phyloP scores from a whole-genome alignment of 2,329 filamentous ascomycete genomes.

The Akanthomyces lecanii region DNA sequence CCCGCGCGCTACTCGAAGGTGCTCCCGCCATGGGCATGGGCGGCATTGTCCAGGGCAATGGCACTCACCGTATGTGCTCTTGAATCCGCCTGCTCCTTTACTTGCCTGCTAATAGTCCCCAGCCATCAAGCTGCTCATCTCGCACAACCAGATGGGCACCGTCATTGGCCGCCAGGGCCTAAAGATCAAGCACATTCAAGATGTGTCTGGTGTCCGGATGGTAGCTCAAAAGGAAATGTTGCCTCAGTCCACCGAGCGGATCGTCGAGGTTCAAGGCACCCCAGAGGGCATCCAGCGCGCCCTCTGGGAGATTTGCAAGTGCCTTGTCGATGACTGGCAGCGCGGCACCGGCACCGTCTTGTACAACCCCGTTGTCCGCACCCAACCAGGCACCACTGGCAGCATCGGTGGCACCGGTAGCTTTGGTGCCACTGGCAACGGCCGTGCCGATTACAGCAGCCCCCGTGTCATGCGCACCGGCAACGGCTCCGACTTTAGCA shows the following conservation, averaged over 20 bases:
- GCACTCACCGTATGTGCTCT: conserved; percentile 74
- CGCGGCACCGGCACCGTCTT: conserved; percentile 94
- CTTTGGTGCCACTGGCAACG: conserved; percentile 35
- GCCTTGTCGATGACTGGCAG: conserved; percentile 95
- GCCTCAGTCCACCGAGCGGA: conserved; percentile 94
- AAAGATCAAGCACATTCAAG: conserved; percentile 99
- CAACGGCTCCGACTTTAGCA: conserved; percentile 96
- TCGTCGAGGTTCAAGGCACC: conserved; percentile 93
- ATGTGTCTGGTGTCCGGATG: conserved; percentile 95
- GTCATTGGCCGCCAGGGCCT: conserved; percentile 95
- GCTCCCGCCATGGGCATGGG: conserved; percentile 96
- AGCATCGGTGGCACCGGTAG: conserved; percentile 42
- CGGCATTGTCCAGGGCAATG: conserved; percentile 77
- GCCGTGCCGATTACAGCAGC: conserved; percentile 51
- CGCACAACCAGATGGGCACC: conserved; percentile 99
- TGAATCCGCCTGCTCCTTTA: neutral
- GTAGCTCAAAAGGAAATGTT: conserved; percentile 99
- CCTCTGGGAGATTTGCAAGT: conserved; percentile 98
- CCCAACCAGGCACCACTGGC: conserved; percentile 55
- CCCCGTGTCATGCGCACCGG: conserved; percentile 88
- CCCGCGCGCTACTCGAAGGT: conserved; percentile 85
- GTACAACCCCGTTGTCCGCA: conserved; percentile 93
- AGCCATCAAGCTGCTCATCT: conserved; percentile 98
- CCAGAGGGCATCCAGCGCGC: conserved; percentile 94
- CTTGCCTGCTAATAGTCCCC: conserved; percentile 18